Conservation (phyloP, 2,329 filamentous ascomycete species). For the Penicillium verrucosum region DNA sequence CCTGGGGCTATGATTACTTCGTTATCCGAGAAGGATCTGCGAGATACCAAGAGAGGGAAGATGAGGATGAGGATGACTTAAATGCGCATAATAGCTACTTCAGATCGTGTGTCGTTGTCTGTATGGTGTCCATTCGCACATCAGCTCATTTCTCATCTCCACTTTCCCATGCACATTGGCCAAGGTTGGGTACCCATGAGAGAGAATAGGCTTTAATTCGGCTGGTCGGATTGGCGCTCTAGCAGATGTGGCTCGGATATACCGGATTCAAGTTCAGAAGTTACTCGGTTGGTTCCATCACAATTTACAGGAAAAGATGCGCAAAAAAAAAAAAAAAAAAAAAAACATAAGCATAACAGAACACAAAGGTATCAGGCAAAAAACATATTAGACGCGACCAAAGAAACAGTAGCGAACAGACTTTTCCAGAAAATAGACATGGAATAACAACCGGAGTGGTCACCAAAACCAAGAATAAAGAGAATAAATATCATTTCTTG, state of each 20-base stretch:
- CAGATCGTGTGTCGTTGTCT: not conserved
- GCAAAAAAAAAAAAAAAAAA: not conserved
- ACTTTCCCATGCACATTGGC: not conserved
- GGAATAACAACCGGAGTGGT: slow-evolving; percentile 6
- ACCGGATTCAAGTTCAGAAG: not conserved
- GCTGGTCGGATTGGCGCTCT: not conserved
- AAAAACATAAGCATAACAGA: not conserved
- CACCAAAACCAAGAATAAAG: not conserved
- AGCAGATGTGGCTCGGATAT: not conserved
- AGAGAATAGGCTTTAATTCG: not conserved
- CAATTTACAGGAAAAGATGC: not conserved
- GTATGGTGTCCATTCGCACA: not conserved
- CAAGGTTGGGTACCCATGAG: not conserved
- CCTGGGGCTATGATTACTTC: not conserved
- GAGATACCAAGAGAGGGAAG: not conserved
- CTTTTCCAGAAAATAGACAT: not conserved
- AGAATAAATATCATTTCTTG: slow-evolving; percentile 17
- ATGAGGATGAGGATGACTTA: not conserved
- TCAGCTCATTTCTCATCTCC: not conserved
- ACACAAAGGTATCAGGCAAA: slow-evolving; percentile 2
- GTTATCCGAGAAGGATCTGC: not conserved
- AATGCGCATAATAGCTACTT: not conserved
- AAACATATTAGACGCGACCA: not conserved
- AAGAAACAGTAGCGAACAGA: not conserved
- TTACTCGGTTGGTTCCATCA: not conserved